Base-by-base conservation (phyloP, 2,329 filamentous ascomycete genomes). In the Colletotrichum shisoi region DNA sequence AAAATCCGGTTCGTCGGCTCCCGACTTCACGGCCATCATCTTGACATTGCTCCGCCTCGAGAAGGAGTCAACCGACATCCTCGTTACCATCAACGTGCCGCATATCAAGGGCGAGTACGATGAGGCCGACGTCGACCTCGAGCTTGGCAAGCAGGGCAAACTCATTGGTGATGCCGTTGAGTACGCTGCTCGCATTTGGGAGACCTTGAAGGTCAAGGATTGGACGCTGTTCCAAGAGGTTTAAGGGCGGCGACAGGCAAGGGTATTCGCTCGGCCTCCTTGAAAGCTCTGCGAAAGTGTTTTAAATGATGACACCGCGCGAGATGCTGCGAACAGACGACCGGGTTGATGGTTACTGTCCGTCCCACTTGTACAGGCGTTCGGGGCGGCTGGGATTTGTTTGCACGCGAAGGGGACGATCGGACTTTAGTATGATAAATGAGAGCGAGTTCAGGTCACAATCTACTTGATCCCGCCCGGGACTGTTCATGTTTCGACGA, bases 61-160 rank as follows among this genome's bases (percentile, higher is more conserved):
- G 77, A 84, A 86, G 73, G 84, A 93, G 75, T 83, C 82, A 64
- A 94, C 94, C 1, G 94, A 98, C 78, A 80, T 98, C 45, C 81
- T 97, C 53, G 87, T 97, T 69, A 91, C 91, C 46, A 87, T 97
- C 74, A 97, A 97, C 78, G 91, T 96, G 54, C 94, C 94, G 34
- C 90, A 95, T 75, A 89, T 93, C 71, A 84, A 87, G 72, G 89
- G 89, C 69, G 87, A 91, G 76, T 93, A 93, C 75, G 83, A 89
- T 72, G 86, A 89, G 76, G 89, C 90, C 9, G 89, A 92, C 39
- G 87, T 94, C 17, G 87, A 92, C 74, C 79, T 89, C 63, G 84
- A 87, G 74, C 78, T 87, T 63, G 88, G 88, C 17, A 88, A 85
- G 75, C 84, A 85, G 73, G 91, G 89, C 4, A 84, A 87, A 76